These are phyloP conservation scores for Chondrostereum purpureum DNA, from an alignment of 1,284 basidiomycete species.

Conservation along the genomic window DNA sequence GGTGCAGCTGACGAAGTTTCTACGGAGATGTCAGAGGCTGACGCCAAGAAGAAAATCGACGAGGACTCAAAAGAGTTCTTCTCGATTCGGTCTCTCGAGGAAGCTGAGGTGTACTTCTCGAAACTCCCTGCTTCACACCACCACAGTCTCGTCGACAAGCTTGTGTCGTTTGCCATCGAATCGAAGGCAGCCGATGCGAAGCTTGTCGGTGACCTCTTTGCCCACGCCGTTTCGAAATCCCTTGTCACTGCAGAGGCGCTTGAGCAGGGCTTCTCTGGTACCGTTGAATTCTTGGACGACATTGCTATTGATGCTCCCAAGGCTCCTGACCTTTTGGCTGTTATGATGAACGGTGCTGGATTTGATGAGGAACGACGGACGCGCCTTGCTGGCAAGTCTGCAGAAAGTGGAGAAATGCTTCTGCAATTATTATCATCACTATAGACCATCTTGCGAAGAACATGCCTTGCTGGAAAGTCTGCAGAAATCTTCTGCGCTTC, in stretches of 20 bases:
- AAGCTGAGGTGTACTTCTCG: conserved; percentile 82
- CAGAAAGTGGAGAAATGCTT: conserved; percentile 48
- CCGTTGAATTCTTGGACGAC: conserved; percentile 78
- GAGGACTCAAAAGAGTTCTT: conserved; percentile 79
- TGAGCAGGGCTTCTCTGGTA: conserved; percentile 60
- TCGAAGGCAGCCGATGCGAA: conserved; percentile 81
- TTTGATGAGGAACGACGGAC: conserved; percentile 54
- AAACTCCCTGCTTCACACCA: conserved; percentile 62
- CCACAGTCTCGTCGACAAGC: conserved; percentile 63
- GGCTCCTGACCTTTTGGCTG: conserved; percentile 72
- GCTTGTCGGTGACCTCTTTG: conserved; percentile 68
- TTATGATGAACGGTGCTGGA: conserved; percentile 63
- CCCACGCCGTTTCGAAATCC: conserved; percentile 46
- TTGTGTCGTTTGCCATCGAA: conserved; percentile 69
- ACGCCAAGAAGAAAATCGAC: conserved; percentile 72
- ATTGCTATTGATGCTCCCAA: conserved; percentile 85
- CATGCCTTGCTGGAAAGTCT: too few species aligned
- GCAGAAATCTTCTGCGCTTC: too few species aligned
- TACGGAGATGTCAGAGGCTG: conserved; percentile 59
- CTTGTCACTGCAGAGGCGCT: conserved; percentile 51
- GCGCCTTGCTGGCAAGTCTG: conserved; percentile 52
- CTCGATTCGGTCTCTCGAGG: conserved; percentile 70
- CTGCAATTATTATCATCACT: conserved; percentile 42
- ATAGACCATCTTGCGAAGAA: too few species aligned
- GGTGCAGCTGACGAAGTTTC: conserved; percentile 46